A percentile compares a stretch with the other conserved stretches of the same genome.
phyloP scores from a whole-genome alignment of 2,329 filamentous ascomycete genomes.

The Catunica adiposa region DNA sequence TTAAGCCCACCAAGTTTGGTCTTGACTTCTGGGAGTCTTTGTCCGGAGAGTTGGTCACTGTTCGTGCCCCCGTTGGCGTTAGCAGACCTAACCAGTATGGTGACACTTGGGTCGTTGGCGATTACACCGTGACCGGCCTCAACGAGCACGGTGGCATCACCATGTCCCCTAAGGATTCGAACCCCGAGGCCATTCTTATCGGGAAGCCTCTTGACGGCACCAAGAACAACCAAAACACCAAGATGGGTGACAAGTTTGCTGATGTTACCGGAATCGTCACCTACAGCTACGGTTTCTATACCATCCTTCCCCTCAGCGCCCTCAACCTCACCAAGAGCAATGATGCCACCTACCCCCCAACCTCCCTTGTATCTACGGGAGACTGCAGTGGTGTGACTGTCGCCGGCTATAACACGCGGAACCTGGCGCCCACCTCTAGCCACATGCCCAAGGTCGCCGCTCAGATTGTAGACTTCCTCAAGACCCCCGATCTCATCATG shows the following conservation, averaged over 20 bases:
- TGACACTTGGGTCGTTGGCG: slow-evolving; percentile 52
- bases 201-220: slow-evolving; percentile 49
- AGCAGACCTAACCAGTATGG: slow-evolving; percentile 46
- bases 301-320: slow-evolving; percentile 46
- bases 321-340: slow-evolving; percentile 31
- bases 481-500: slow-evolving; percentile 48
- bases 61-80: slow-evolving; percentile 39
- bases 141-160: slow-evolving; percentile 50
- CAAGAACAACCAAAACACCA: slow-evolving; percentile 39
- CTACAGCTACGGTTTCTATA: slow-evolving; percentile 52
- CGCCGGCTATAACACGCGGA: slow-evolving; percentile 55
- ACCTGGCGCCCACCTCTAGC: slow-evolving; percentile 39
- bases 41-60: slow-evolving; percentile 48
- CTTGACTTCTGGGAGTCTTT: slow-evolving; percentile 62
- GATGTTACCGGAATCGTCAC: slow-evolving; percentile 54
- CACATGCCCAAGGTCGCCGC: slow-evolving; percentile 42
- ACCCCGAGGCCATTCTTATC: slow-evolving; percentile 52
- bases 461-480: slow-evolving; percentile 48
- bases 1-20: slow-evolving; percentile 45
- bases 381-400: slow-evolving; percentile 46
- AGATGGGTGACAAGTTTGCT: slow-evolving; percentile 46
- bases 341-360: slow-evolving; percentile 31
- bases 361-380: slow-evolving; percentile 36
- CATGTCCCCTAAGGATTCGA: slow-evolving; percentile 44
- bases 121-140: slow-evolving; percentile 44